Evolutionary conservation across 306 rosid species (phyloP), one percentile per base, ranked within the genome.

Genomic region (Psophocarpus tetragonolobus): DNA sequence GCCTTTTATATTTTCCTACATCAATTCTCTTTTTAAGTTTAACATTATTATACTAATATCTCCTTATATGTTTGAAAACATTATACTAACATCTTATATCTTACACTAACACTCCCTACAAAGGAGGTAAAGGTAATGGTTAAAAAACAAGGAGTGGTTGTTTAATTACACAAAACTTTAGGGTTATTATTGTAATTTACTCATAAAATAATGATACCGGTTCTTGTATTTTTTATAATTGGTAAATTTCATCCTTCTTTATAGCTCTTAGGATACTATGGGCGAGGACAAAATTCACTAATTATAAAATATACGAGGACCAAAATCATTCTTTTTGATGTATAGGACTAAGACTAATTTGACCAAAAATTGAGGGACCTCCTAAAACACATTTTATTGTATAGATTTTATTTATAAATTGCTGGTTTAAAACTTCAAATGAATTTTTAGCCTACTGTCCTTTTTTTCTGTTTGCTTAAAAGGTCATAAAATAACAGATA

Each of bases 351-450:
- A 18, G 13, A 51, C 5, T 18, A 51, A 8, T 20, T 51, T 51
- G 24, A 51, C 14, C 8, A 27, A 51, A 51, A 51, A 20, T 18
- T 18, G 58, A 20, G 58, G 24, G 26, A 20, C 27, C 27, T 54
- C 27, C 27, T 54, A 54, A 54, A 54, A 4, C 33, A 21, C 33
- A 23, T 4, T 54, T 11, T 12, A 20, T 8, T 4, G 2, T 56
- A 4, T 58, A 58, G 36, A 42, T 24, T 41, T 7, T 14, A 5
- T 23, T 65, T 23, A 35, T 33, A n/a, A 42, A 53, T 58, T 15
- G 67, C 15, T 64, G 13, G 63, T 79, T 48, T 41, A 50, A n/a
- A n/a, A n/a, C n/a, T n/a, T n/a, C n/a, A n/a, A 47, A 80, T 63
- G 44, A 42, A 54, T 57, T 56, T 26, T 44, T 20, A 15, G 36